Evolutionary conservation across 106 monocot genomes (phyloP), one percentile per base, ranked within the genome.

Genomic region (Chionographis japonica): DNA sequence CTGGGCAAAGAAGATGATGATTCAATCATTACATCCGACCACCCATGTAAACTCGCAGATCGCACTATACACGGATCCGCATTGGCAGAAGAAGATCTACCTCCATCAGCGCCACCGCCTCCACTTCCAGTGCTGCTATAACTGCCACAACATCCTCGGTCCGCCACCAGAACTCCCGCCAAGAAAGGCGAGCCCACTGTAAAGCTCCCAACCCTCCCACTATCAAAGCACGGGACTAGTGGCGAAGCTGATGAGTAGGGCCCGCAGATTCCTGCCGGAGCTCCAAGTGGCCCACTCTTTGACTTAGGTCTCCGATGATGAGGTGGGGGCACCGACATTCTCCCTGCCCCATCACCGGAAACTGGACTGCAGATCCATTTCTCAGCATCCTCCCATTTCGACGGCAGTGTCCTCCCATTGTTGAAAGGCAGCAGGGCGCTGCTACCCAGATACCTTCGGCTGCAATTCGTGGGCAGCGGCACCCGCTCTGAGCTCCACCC

Each of bases 351-450:
- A 59, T 91, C 91, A 46, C 65, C 68, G 0, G 88, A 85, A 54
- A 82, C 75, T 3, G 95, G 95, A 39, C 91, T 95, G 60, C 83
- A 84, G 20, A 95, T 95, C 95, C 95, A 95, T 61, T 87, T 91
- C 79, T 95, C 95, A 3, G 95, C 95, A 75, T 95, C 95, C 69
- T 95, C 95, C 95, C 95, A 95, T 77, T 95, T 95, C 7, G 95
- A 95, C 6, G 95, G 95, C 79, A 95, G 65, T 6, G 74, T 43
- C 52, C 91, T 78, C 55, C 87, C 83, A 65, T 84, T 88, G 65
- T 56, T 66, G 50, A 86, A 84, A 4, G 91, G 85, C 8, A 88
- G 58, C 51, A 79, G 54, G 13, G 75, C 69, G 17, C 80, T 72
- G 36, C 82, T 66, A 10, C 70, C 74, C 35, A 67, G 72, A 43